Conservation (phyloP, 345 rosid genomes). For the Salix exigua region DNA sequence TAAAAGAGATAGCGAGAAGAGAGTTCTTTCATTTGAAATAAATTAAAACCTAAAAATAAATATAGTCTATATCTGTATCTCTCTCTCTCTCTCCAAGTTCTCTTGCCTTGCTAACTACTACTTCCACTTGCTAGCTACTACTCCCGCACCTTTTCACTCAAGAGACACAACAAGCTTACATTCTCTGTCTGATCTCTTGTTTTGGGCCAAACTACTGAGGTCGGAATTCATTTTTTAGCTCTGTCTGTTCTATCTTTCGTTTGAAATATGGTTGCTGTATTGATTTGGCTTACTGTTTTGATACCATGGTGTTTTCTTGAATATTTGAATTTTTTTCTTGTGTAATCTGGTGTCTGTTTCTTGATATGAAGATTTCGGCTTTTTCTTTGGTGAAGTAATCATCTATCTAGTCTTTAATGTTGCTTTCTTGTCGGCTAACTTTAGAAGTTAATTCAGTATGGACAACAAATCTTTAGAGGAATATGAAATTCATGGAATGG, state of each 20-base stretch:
- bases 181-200: not conserved
- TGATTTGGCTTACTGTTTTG: not conserved
- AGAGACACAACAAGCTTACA: not conserved
- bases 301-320: not conserved
- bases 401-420: not conserved
- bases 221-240: not conserved
- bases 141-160: conserved; percentile 1
- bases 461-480: too few species aligned
- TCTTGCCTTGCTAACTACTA: not conserved
- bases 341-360: too few species aligned
- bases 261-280: not conserved
- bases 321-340: too few species aligned
- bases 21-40: not conserved
- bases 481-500: not conserved
- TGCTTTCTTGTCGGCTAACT: not conserved
- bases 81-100: not conserved
- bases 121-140: too few species aligned
- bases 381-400: not conserved
- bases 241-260: not conserved
- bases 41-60: too few species aligned
- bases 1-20: too few species aligned
- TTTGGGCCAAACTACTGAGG: not conserved
- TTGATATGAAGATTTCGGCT: not conserved
- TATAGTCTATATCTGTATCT: not conserved
- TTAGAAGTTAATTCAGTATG: too few species aligned